A percentile compares a stretch with the other conserved stretches of the same genome.
These are phyloP conservation scores for Glebionis coronaria DNA, from an alignment of 129 eudicot genomes.

Conservation along the genomic window DNA sequence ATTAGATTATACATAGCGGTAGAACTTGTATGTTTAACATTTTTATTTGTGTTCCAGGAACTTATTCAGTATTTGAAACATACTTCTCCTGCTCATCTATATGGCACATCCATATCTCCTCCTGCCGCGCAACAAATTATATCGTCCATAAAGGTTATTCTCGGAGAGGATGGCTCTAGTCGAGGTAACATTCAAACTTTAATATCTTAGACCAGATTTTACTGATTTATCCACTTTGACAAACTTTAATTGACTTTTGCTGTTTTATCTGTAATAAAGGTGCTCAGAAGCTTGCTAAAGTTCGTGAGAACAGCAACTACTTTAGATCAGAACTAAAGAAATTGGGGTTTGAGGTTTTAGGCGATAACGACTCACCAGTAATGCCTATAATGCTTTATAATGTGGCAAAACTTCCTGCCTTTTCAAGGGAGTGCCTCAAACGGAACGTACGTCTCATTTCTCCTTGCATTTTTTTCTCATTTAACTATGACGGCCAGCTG, in stretches of 20 bases:
- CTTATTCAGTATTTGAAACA: slow-evolving; percentile 75
- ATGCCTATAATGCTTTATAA: slow-evolving; percentile 98
- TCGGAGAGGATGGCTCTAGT: slow-evolving; percentile 92
- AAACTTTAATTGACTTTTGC: background rate
- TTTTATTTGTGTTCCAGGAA: slow-evolving; percentile 22
- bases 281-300: slow-evolving; percentile 87
- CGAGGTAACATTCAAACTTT: slow-evolving; percentile 48
- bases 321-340: slow-evolving; percentile 90
- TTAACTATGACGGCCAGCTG: no score
- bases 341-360: slow-evolving; percentile 97
- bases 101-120: slow-evolving; percentile 90
- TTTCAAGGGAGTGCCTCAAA: slow-evolving; percentile 93
- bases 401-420: slow-evolving; percentile 95
- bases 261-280: slow-evolving; percentile 44
- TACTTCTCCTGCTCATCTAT: slow-evolving; percentile 90
- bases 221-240: no score
- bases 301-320: slow-evolving; percentile 94
- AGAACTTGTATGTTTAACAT: background rate
- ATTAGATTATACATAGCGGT: background rate
- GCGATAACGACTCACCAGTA: slow-evolving; percentile 93
- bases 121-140: slow-evolving; percentile 96
- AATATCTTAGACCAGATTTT: background rate
- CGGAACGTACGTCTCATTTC: slow-evolving; percentile 48
- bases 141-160: slow-evolving; percentile 80
- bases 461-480: background rate